Percentiles rank a stretch among this genome's conserved stretches.
These are phyloP conservation scores for Suillus americanus DNA, from an alignment of 768 basidiomycete species.

Conservation along the genomic window DNA sequence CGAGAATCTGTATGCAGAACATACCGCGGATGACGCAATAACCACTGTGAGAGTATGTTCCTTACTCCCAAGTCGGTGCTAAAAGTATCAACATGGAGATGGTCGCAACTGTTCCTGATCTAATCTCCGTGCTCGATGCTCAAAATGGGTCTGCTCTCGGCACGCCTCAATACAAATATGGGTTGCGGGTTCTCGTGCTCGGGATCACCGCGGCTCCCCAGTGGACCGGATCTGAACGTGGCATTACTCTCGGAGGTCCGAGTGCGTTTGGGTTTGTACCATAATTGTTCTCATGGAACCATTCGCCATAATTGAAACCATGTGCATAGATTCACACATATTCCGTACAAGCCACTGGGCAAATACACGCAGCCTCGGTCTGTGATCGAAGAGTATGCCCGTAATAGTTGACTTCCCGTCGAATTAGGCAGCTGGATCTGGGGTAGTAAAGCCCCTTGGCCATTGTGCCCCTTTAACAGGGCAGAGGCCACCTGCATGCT, in stretches of 20 bases:
- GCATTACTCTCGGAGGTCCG: conserved; percentile 52
- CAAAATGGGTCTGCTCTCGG: conserved; percentile 62
- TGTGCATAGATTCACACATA: conserved; percentile 27
- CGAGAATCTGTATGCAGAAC: conserved; percentile 55
- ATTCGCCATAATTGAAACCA: conserved; percentile 10
- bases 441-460: conserved; percentile 2
- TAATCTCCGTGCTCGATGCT: conserved; percentile 63
- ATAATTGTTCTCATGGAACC: not conserved
- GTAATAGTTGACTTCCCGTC: conserved; percentile 1
- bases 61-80: conserved; percentile 1
- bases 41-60: conserved; percentile 15
- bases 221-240: conserved; percentile 51
- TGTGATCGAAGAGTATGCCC: conserved; percentile 45
- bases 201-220: conserved; percentile 48
- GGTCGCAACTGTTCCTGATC: conserved; percentile 60
- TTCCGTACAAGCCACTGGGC: conserved; percentile 38
- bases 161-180: conserved; percentile 62
- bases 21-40: conserved; percentile 31
- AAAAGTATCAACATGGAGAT: conserved; percentile 32
- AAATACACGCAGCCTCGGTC: conserved; percentile 42
- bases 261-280: conserved; percentile 48
- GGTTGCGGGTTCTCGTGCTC: conserved; percentile 55
- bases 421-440: conserved; percentile 6
- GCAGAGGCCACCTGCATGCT: not conserved
- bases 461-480: not conserved